Evolutionary conservation across 2,329 filamentous ascomycete genomes (phyloP).

Genomic region (Aureobasidium uvarum): DNA sequence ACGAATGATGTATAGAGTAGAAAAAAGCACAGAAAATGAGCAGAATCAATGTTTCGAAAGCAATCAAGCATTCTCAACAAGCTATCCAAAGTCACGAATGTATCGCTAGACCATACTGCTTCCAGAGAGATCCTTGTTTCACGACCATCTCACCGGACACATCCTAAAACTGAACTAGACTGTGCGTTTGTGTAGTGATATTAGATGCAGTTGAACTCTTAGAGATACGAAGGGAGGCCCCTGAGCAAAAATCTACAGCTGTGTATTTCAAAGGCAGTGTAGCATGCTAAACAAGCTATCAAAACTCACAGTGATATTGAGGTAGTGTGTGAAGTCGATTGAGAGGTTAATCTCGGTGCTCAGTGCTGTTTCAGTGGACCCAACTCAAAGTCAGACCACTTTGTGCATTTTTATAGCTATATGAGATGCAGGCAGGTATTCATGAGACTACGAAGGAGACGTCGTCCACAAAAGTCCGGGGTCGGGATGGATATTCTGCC

Average conservation of each 20-base stretch:
- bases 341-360: not conserved
- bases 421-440: too few relatives aligned
- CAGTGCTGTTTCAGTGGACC: not conserved
- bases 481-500: slow-evolving; percentile 12
- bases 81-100: not conserved
- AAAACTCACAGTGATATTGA: not conserved
- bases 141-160: not conserved
- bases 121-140: not conserved
- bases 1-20: slow-evolving; percentile 3
- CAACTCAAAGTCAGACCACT: not conserved
- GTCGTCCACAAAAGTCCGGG: slow-evolving; percentile 11
- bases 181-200: not conserved
- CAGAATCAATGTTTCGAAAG: not conserved
- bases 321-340: not conserved
- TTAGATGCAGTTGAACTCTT: not conserved
- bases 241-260: not conserved
- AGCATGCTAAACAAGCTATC: not conserved
- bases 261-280: not conserved
- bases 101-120: not conserved
- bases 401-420: not conserved
- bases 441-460: not conserved
- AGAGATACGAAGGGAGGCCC: not conserved
- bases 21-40: not conserved
- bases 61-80: not conserved
- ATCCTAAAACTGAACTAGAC: not conserved